phyloP scores from a whole-genome alignment of 2,329 filamentous ascomycete genomes.

The Stagonosporopsis tanaceti region DNA sequence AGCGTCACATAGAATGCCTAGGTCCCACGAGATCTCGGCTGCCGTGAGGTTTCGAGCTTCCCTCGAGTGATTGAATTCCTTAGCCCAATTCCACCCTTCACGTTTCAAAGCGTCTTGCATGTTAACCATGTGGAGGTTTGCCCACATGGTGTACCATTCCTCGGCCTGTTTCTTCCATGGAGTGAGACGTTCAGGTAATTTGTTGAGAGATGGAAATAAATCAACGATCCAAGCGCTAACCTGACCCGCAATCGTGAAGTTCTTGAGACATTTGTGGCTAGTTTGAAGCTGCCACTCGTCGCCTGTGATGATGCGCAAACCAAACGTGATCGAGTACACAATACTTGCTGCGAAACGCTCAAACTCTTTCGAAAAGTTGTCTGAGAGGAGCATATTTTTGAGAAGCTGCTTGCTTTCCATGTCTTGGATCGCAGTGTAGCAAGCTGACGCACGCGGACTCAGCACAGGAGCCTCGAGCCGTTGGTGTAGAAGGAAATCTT shows the following conservation, averaged over 20 bases:
- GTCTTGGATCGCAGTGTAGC: slow-evolving; percentile 53
- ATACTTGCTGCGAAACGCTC: slow-evolving; percentile 50
- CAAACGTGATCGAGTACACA: slow-evolving; percentile 51
- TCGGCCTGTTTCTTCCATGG: slow-evolving; percentile 40
- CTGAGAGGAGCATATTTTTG: slow-evolving; percentile 46
- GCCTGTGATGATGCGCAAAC: slow-evolving; percentile 43
- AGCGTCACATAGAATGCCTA: slow-evolving; percentile 30
- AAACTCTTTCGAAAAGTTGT: slow-evolving; percentile 42
- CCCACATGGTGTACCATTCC: slow-evolving; percentile 21
- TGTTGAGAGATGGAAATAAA: slow-evolving; percentile 53
- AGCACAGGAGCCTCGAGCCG: slow-evolving; percentile 49
- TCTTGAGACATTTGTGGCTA: slow-evolving; percentile 23
- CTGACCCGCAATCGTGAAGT: slow-evolving; percentile 26
- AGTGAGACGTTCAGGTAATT: slow-evolving; percentile 48
- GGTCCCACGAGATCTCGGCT: slow-evolving; percentile 26
- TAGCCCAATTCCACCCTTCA: slow-evolving; percentile 34
- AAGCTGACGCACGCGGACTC: slow-evolving; percentile 34
- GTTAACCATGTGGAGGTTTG: slow-evolving; percentile 28
- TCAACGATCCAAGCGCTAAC: slow-evolving; percentile 54
- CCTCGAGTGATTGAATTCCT: slow-evolving; percentile 25
- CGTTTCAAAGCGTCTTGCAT: slow-evolving; percentile 21
- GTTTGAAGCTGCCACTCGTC: slow-evolving; percentile 29
- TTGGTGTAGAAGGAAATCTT: slow-evolving; percentile 50
- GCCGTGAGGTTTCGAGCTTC: slow-evolving; percentile 20
- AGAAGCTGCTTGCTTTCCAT: slow-evolving; percentile 55